Percentiles rank a stretch among this genome's conserved stretches.
These are phyloP conservation scores for Neurospora hispaniola DNA, from an alignment of 495 filamentous ascomycete species.

Conservation along the genomic window DNA sequence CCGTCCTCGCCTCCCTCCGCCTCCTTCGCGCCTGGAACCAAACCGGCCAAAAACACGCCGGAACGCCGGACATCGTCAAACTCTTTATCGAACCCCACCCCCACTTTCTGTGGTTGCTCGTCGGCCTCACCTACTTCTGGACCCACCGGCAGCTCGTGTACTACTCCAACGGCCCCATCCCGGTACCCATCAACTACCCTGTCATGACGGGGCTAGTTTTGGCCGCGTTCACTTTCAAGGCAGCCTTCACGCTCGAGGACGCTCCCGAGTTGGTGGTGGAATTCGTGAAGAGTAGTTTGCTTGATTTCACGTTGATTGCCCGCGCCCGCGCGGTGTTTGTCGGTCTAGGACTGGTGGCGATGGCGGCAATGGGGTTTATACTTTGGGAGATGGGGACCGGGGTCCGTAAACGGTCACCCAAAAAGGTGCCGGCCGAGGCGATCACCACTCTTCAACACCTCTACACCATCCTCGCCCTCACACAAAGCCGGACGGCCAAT, in stretches of 20 bases:
- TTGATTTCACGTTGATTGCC: conserved; percentile 38
- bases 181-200: conserved; percentile 14
- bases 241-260: conserved; percentile 72
- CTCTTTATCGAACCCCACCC: conserved; percentile 51
- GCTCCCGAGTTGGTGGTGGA: conserved; percentile 68
- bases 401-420: conserved; percentile 5
- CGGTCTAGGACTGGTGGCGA: conserved; percentile 35
- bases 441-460: conserved; percentile 50
- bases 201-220: conserved; percentile 30
- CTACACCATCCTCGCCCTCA: conserved; percentile 69
- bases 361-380: conserved; percentile 25
- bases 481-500: conserved; percentile 74
- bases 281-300: conserved; percentile 33
- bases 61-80: conserved; percentile 73
- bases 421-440: conserved; percentile 9
- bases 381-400: not conserved
- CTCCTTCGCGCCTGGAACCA: conserved; percentile 81
- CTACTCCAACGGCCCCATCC: conserved; percentile 22
- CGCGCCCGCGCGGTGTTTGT: conserved; percentile 43
- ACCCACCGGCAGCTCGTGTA: conserved; percentile 24
- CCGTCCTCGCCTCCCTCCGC: conserved; percentile 43
- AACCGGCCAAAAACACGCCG: conserved; percentile 89
- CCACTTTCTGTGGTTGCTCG: conserved; percentile 60
- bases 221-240: conserved; percentile 69
- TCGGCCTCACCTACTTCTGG: conserved; percentile 55